Conservation (phyloP, 2,329 filamentous ascomycete species). For the Fusarium sarcochroum region DNA sequence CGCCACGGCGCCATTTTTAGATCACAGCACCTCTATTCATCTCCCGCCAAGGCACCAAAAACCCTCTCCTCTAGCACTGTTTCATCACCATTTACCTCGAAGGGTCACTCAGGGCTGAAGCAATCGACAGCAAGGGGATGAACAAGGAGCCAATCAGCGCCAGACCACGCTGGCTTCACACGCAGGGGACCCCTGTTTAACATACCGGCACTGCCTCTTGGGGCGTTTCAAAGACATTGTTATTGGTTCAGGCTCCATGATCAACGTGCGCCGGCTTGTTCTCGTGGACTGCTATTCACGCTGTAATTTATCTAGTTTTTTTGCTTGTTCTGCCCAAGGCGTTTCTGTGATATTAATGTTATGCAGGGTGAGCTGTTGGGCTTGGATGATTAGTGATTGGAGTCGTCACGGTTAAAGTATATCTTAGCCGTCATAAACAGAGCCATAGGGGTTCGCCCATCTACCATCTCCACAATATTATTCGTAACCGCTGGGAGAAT, state of each 20-base stretch:
- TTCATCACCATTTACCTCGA: not conserved
- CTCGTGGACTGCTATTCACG: not conserved
- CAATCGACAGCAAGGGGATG: conserved; percentile 3
- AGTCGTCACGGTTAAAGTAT: too few relatives aligned
- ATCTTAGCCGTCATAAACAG: not conserved
- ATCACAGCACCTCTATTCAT: not conserved
- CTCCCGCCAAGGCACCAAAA: not conserved
- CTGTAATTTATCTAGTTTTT: conserved; percentile 1
- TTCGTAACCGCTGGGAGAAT: conserved; percentile 9
- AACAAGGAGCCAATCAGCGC: conserved; percentile 3
- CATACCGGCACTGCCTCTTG: conserved; percentile 26
- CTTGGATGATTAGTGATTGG: too few relatives aligned
- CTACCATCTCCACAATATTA: conserved; percentile 9
- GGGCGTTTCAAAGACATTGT: conserved; percentile 3
- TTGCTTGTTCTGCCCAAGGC: not conserved
- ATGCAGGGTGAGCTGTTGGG: too few relatives aligned
- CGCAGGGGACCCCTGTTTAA: not conserved
- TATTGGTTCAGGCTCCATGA: not conserved
- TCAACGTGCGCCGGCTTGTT: not conserved
- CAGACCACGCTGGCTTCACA: not conserved
- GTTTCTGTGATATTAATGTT: not conserved
- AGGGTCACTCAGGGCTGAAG: conserved; percentile 1
- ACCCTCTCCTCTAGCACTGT: not conserved
- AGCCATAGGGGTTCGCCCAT: too few relatives aligned
- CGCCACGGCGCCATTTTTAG: conserved; percentile 17